Conservation (phyloP, 2,329 filamentous ascomycete genomes). For the Beauveria sp. region DNA sequence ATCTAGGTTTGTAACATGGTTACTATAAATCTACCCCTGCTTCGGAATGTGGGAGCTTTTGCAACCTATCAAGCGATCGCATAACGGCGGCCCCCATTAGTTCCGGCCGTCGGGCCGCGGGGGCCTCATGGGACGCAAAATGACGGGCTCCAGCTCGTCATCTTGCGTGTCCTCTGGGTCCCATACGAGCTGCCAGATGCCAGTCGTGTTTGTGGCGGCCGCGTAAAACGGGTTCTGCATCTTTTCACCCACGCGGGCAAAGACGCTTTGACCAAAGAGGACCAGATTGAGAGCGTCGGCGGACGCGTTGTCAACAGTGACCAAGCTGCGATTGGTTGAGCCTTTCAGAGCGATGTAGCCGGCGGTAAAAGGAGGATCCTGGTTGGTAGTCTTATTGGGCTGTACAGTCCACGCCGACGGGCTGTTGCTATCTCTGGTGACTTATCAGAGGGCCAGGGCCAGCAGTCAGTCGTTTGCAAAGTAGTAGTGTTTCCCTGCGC, state of each 20-base stretch:
- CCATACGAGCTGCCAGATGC: neutral
- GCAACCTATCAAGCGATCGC: too few relatives aligned
- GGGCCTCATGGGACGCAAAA: neutral
- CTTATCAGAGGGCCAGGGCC: neutral
- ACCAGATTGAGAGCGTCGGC: neutral
- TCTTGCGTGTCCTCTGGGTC: neutral
- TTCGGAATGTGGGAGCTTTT: too few relatives aligned
- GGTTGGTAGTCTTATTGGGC: neutral
- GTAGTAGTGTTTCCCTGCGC: too few relatives aligned
- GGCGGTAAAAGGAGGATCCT: neutral
- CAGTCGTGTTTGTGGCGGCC: neutral
- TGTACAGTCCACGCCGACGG: neutral
- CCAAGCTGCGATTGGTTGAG: neutral
- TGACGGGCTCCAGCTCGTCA: neutral
- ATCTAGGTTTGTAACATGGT: too few relatives aligned
- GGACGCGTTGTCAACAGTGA: neutral
- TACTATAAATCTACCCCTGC: too few relatives aligned
- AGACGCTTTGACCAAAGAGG: neutral
- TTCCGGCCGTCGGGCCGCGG: neutral
- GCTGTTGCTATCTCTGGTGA: neutral
- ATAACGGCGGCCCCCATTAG: too few relatives aligned
- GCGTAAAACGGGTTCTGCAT: neutral
- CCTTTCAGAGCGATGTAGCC: neutral
- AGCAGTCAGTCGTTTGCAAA: neutral
- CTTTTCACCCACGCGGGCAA: neutral